Evolutionary conservation across 2,329 filamentous ascomycete genomes (phyloP).

Genomic region (Nannizziopsis arthrosporioides): DNA sequence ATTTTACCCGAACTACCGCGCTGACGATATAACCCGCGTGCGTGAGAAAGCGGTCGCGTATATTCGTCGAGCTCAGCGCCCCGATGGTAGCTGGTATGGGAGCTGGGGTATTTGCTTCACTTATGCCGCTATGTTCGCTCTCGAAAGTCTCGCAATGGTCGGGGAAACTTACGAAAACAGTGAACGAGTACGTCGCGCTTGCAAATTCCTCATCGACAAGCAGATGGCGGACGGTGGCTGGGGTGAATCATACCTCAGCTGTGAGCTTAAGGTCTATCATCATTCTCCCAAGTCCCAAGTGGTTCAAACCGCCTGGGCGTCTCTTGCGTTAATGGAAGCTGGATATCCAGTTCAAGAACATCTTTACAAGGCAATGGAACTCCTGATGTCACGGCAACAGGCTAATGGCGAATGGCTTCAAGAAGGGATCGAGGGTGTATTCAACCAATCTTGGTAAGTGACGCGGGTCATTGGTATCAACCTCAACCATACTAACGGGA

Average conservation of each 20-base stretch:
- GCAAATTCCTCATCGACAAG: conserved; percentile 72
- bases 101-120: conserved; percentile 98
- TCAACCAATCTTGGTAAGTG: conserved; percentile 89
- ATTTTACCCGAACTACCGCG: conserved; percentile 69
- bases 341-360: conserved; percentile 63
- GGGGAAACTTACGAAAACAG: conserved; percentile 74
- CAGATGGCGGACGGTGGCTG: conserved; percentile 86
- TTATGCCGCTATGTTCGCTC: conserved; percentile 90
- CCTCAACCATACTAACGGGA: conserved; percentile 16
- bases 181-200: conserved; percentile 58
- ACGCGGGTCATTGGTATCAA: background rate
- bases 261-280: conserved; percentile 62
- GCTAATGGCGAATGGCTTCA: conserved; percentile 87
- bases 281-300: conserved; percentile 77
- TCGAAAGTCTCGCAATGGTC: conserved; percentile 70
- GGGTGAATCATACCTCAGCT: conserved; percentile 87
- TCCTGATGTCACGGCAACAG: conserved; percentile 79
- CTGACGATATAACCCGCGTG: conserved; percentile 60
- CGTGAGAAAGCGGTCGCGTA: conserved; percentile 64
- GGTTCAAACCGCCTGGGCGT: conserved; percentile 87
- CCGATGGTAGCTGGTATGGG: conserved; percentile 93
- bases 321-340: conserved; percentile 71
- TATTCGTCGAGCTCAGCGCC: conserved; percentile 65
- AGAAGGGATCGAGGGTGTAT: conserved; percentile 93
- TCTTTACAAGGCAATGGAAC: conserved; percentile 59